Evolutionary conservation across 768 basidiomycete species (phyloP), one percentile per base, ranked within the genome.

Genomic region (Lyophyllum shimeji): DNA sequence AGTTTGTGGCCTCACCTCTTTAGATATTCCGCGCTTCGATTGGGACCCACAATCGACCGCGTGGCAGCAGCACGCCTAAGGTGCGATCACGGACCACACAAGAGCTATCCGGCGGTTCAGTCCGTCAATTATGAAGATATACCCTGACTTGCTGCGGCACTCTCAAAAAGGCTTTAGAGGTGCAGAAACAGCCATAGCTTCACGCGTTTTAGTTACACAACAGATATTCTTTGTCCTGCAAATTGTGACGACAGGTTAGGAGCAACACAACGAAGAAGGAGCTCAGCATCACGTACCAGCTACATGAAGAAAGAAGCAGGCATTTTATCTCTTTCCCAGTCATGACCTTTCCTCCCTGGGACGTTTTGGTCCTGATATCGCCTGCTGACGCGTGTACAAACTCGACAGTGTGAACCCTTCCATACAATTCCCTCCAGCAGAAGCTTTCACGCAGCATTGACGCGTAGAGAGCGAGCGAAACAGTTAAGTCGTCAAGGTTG

Each of bases 61-160:
- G 46, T 45, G 44, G 49, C 44, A 25, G 17, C 44, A 56, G 27
- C 44, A 44, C 45, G 55, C 29, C 47, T 21, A 21, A 20, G 45
- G 42, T 54, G 43, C 34, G 31, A 7, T 24, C 29, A 31, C 52
- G 40, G 52, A 21, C n/a, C 25, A 29, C 46, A 47, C 4, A n/a
- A 52, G 25, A 18, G 23, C 27, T 21, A 21, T 25, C 39, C n/a
- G 15, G 17, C 18, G 18, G 6, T 20, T 52, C 21, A 24, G 40
- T 18, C 51, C 27, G 23, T 24, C 11, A 24, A 3, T 52, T 13
- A 27, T 44, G 39, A n/a, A 18, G 25, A 21, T 5, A 12, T 3
- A 7, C 40, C 40, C 40, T 18, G 40, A 44, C 23, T 4, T 11
- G 9, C 21, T 44, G 11, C 12, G 20, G 2, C 21, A 44, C 23